Evolutionary conservation across 257 asterid genomes (phyloP).

Genomic region (Solanum arcanum): DNA sequence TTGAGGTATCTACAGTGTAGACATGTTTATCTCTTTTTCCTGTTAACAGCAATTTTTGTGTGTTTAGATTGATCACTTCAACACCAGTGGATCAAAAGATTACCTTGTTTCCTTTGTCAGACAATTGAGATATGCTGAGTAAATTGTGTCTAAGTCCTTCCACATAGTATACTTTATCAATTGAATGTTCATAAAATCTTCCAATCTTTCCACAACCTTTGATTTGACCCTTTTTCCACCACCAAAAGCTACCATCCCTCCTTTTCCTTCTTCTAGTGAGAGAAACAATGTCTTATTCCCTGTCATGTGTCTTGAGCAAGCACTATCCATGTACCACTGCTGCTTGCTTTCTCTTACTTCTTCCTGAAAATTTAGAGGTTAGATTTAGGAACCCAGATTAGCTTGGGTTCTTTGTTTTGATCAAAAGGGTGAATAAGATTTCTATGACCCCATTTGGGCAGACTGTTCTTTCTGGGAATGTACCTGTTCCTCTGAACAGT

Average conservation of each 20-base stretch:
- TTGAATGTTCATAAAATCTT: neutral
- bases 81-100: neutral
- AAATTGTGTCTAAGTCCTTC: neutral
- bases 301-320: neutral
- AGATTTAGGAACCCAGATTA: too few species aligned
- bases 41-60: neutral
- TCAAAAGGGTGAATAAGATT: too few species aligned
- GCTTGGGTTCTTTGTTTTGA: too few species aligned
- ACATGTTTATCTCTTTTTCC: neutral
- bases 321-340: neutral
- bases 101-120: neutral
- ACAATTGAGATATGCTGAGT: neutral
- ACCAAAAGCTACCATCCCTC: neutral
- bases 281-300: neutral
- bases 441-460: neutral
- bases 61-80: neutral
- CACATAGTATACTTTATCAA: neutral
- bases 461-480: neutral
- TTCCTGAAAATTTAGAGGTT: neutral
- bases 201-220: neutral
- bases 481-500: neutral
- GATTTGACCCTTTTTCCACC: neutral
- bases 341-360: neutral
- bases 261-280: neutral
- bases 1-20: neutral